Percentiles rank a stretch among this genome's conserved stretches.
phyloP scores from a whole-genome alignment of 495 filamentous ascomycete genomes.

The Letharia columbiana region DNA sequence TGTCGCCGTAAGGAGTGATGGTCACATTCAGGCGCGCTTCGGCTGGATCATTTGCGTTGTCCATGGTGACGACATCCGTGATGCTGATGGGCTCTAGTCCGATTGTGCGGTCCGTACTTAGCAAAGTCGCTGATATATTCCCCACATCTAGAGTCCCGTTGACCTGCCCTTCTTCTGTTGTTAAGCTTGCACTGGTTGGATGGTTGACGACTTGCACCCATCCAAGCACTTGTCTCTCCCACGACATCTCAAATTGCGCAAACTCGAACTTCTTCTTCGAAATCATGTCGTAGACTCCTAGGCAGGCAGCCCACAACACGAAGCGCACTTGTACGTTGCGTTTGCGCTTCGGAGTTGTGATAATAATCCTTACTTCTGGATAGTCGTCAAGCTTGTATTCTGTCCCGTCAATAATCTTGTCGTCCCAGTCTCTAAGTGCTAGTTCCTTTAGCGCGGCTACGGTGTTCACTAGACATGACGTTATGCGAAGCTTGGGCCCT shows the following conservation, averaged over 20 bases:
- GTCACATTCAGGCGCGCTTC: not conserved
- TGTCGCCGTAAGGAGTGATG: not conserved
- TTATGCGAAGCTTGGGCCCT: slow-evolving; percentile 8
- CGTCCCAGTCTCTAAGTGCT: slow-evolving; percentile 1
- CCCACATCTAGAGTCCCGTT: not conserved
- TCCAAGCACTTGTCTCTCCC: not conserved
- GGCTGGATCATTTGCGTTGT: not conserved
- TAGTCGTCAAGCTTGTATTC: not conserved
- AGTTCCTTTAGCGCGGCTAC: slow-evolving; percentile 6
- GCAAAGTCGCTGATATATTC: not conserved
- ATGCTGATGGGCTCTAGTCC: not conserved
- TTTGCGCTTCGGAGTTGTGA: not conserved
- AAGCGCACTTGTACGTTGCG: not conserved
- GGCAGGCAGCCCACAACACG: not conserved
- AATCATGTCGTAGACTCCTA: not conserved
- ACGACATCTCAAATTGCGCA: slow-evolving; percentile 1
- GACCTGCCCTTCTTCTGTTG: not conserved
- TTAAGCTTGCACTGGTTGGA: not conserved
- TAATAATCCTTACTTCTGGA: not conserved
- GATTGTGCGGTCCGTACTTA: too few species aligned
- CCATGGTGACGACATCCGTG: not conserved
- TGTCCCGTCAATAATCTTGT: not conserved
- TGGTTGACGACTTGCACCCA: slow-evolving; percentile 8
- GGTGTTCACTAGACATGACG: slow-evolving; percentile 1
- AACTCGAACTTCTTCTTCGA: slow-evolving; percentile 1